These are phyloP conservation scores for Ogataea degrootiae DNA, from an alignment of 805 yeast species.

Conservation along the genomic window DNA sequence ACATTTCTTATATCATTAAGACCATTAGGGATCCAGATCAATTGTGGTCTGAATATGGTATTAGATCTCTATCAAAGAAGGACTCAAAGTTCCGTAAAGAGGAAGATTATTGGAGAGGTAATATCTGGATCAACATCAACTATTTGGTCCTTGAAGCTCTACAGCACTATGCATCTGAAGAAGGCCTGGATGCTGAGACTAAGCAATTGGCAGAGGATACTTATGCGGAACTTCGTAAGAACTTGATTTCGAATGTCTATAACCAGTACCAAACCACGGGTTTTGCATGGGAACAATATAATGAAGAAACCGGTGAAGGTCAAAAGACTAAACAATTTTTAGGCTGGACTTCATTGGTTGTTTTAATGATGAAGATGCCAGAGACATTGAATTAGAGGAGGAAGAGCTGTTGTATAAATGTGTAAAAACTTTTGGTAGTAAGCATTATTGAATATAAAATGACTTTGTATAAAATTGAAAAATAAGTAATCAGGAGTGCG, in stretches of 20 bases:
- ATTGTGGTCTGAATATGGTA: constrained; percentile 74
- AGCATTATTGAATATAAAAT: background rate
- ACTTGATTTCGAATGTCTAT: constrained; percentile 64
- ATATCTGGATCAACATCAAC: constrained; percentile 90
- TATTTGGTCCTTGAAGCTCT: constrained; percentile 74
- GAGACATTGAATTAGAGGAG: constrained; percentile 24
- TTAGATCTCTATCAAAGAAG: constrained; percentile 70
- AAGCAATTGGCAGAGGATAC: constrained; percentile 38
- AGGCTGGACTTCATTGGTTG: constrained; percentile 90
- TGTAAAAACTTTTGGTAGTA: background rate
- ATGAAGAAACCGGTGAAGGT: constrained; percentile 68
- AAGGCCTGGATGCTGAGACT: constrained; percentile 30
- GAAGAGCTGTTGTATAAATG: background rate
- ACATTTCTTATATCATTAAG: constrained; percentile 49
- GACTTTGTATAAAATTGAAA: too few species aligned
- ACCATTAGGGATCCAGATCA: constrained; percentile 64
- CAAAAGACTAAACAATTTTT: constrained; percentile 84
- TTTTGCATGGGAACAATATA: constrained; percentile 87
- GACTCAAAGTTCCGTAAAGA: constrained; percentile 66
- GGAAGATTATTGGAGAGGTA: constrained; percentile 95
- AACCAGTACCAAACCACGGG: constrained; percentile 73
- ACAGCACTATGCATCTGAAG: constrained; percentile 42
- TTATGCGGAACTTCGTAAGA: constrained; percentile 57
- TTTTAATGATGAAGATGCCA: constrained; percentile 82
- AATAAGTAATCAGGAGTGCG: too few species aligned